phyloP scores from a whole-genome alignment of 2,329 filamentous ascomycete species.

The Orbilia blumenaviensis region DNA sequence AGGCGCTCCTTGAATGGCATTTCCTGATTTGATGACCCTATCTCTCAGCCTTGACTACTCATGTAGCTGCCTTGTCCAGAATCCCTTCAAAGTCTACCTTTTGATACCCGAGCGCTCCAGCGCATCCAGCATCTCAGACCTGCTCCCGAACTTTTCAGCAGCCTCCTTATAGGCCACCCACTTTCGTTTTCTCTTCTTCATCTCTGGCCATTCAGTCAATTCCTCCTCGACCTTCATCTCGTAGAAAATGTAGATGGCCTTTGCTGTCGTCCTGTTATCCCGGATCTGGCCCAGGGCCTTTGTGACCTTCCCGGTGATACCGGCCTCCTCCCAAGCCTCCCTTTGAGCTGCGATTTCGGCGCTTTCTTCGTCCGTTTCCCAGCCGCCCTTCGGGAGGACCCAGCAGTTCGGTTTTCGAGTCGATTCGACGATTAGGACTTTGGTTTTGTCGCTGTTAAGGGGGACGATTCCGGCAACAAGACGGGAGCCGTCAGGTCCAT shows the following conservation, averaged over 20 bases:
- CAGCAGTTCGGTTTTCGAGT: slow-evolving; percentile 83
- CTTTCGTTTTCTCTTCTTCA: slow-evolving; percentile 84
- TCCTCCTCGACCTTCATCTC: slow-evolving; percentile 88
- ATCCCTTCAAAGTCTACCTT: slow-evolving; percentile 36
- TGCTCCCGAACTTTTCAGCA: slow-evolving; percentile 74
- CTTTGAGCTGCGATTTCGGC: slow-evolving; percentile 79
- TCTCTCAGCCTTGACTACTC: neutral
- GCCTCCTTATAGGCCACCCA: slow-evolving; percentile 91
- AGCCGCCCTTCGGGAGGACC: slow-evolving; percentile 97
- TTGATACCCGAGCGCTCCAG: slow-evolving; percentile 68
- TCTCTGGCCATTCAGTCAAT: slow-evolving; percentile 90
- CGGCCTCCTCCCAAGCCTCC: slow-evolving; percentile 98
- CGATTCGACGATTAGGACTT: slow-evolving; percentile 92
- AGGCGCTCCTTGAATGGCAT: neutral
- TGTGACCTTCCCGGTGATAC: slow-evolving; percentile 84
- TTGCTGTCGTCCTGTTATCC: slow-evolving; percentile 71
- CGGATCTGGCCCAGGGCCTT: slow-evolving; percentile 86
- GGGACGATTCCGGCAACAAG: slow-evolving; percentile 95
- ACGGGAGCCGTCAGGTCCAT: slow-evolving; percentile 89
- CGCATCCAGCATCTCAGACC: slow-evolving; percentile 89
- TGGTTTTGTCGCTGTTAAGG: slow-evolving; percentile 82
- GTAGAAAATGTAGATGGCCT: slow-evolving; percentile 66
- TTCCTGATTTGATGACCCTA: neutral
- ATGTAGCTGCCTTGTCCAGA: neutral
- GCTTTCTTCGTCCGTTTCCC: slow-evolving; percentile 93